A percentile compares a stretch with the other conserved stretches of the same genome.
phyloP scores from a whole-genome alignment of 2,329 filamentous ascomycete genomes.

The Tolypocladium endophyticum region DNA sequence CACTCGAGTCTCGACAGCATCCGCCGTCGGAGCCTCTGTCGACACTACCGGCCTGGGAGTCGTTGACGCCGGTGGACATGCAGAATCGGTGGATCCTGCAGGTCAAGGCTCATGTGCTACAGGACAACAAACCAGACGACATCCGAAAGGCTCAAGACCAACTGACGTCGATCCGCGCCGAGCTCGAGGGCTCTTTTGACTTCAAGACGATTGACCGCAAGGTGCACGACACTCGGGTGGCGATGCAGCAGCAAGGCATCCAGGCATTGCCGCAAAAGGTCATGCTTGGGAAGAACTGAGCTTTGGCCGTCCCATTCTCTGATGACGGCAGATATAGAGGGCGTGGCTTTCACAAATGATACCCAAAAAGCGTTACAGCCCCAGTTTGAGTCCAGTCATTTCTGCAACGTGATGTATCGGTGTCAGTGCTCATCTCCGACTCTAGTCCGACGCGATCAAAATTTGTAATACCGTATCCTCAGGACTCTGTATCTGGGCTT shows the following conservation, averaged over 20 bases:
- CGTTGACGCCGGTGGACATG: conserved; percentile 36
- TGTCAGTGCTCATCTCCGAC: not conserved
- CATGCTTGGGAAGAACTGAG: conserved; percentile 20
- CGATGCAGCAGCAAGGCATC: conserved; percentile 24
- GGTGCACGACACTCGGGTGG: conserved; percentile 40
- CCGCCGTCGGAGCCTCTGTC: conserved; percentile 7
- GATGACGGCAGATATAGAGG: not conserved
- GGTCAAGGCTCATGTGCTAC: conserved; percentile 41
- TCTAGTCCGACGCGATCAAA: not conserved
- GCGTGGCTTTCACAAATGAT: not conserved
- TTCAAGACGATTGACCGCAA: conserved; percentile 42
- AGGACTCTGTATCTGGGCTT: not conserved
- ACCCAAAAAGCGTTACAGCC: not conserved
- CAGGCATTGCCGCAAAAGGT: conserved; percentile 27
- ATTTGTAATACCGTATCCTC: no score
- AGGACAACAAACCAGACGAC: conserved; percentile 48
- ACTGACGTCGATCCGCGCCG: conserved; percentile 32
- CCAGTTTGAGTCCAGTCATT: not conserved
- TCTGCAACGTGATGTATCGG: not conserved
- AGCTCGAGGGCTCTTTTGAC: conserved; percentile 41
- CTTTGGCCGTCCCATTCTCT: not conserved
- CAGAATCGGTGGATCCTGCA: conserved; percentile 44
- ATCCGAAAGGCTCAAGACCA: conserved; percentile 44
- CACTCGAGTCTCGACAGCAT: conserved; percentile 16
- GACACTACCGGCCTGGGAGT: conserved; percentile 34